A percentile compares a stretch with the other conserved stretches of the same genome.
phyloP scores from a whole-genome alignment of 2,329 filamentous ascomycete species.

The Aspergillus spinulosporus region DNA sequence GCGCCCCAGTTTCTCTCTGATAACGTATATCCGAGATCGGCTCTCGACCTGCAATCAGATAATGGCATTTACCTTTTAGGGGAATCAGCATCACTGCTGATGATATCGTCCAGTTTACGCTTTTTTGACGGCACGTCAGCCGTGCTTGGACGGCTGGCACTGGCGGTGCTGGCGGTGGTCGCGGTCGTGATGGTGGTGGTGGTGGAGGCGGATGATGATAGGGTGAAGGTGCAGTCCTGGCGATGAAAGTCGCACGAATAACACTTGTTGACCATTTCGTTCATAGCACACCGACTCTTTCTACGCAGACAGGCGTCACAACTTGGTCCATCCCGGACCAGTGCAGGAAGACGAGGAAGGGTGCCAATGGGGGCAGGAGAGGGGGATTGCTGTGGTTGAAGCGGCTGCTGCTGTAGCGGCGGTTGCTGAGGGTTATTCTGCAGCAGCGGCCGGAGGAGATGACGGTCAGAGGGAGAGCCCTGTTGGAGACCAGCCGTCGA shows the following conservation, averaged over 20 bases:
- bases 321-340: conserved; percentile 39
- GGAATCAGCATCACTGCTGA: conserved; percentile 30
- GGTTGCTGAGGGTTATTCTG: conserved; percentile 20
- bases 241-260: conserved; percentile 48
- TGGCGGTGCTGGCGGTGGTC: neutral
- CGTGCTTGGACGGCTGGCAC: conserved; percentile 16
- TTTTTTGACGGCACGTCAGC: conserved; percentile 38
- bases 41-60: conserved; percentile 5
- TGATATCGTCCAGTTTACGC: conserved; percentile 40
- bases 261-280: conserved; percentile 46
- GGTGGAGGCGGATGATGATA: conserved; percentile 23
- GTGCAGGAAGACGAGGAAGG: conserved; percentile 30
- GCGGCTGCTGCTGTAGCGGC: conserved; percentile 25
- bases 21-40: conserved; percentile 26
- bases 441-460: conserved; percentile 28
- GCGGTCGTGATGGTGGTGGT: neutral
- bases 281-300: conserved; percentile 47
- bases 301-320: conserved; percentile 47
- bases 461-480: conserved; percentile 25
- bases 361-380: conserved; percentile 24
- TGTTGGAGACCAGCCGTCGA: conserved; percentile 34
- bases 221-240: conserved; percentile 46
- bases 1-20: conserved; percentile 18
- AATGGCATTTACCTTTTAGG: conserved; percentile 36
- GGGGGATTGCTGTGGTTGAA: conserved; percentile 26